Conservation (phyloP, 1,139 yeast species). For the Pichia sp. region DNA sequence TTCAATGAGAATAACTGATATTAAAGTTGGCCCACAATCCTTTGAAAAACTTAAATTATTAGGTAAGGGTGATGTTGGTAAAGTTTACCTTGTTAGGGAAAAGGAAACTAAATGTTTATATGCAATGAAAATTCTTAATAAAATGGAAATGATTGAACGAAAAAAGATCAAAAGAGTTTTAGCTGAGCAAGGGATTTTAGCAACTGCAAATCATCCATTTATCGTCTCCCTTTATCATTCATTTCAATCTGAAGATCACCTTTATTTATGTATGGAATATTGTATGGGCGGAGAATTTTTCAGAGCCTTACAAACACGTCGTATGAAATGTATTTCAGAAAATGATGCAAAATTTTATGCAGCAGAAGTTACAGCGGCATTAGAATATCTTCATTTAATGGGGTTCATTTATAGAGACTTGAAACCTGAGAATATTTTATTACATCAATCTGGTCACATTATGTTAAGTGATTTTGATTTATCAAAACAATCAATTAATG, state of each 20-base stretch:
- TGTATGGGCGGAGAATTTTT: slow-evolving; percentile 99
- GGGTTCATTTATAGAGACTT: slow-evolving; percentile 93
- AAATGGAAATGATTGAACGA: slow-evolving; percentile 90
- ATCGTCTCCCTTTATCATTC: slow-evolving; percentile 95
- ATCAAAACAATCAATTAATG: slow-evolving; percentile 78
- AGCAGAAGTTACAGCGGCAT: slow-evolving; percentile 94
- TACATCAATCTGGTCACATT: slow-evolving; percentile 95
- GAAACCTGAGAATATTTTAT: slow-evolving; percentile 87
- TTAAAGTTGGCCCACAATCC: slow-evolving; percentile 77
- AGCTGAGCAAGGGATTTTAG: slow-evolving; percentile 94
- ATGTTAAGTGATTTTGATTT: slow-evolving; percentile 96
- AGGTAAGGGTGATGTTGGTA: slow-evolving; percentile 98
- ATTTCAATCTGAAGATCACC: slow-evolving; percentile 86
- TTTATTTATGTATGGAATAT: slow-evolving; percentile 97
- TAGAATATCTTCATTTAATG: slow-evolving; percentile 91
- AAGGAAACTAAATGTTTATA: slow-evolving; percentile 66
- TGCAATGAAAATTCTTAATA: slow-evolving; percentile 89
- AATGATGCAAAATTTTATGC: slow-evolving; percentile 91
- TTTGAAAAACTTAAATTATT: slow-evolving; percentile 82
- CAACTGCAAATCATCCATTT: slow-evolving; percentile 94
- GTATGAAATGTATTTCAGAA: slow-evolving; percentile 79
- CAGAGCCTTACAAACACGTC: slow-evolving; percentile 89
- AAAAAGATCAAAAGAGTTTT: slow-evolving; percentile 90
- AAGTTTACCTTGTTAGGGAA: slow-evolving; percentile 86
- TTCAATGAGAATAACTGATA: slow-evolving; percentile 67